Conservation (phyloP, 495 filamentous ascomycete species). For the Penicillium fimorum region DNA sequence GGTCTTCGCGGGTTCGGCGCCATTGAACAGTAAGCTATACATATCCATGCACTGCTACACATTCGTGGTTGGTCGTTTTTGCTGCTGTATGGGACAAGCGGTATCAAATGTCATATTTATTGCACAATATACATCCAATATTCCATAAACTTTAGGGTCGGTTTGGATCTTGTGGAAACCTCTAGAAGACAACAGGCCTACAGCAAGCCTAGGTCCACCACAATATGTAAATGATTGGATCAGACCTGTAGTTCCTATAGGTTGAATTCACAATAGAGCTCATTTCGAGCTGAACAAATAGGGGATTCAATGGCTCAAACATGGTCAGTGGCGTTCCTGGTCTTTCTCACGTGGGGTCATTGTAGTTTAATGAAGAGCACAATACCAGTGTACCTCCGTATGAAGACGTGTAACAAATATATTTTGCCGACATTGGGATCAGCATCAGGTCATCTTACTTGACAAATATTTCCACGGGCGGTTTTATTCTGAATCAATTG, state of each 20-base stretch:
- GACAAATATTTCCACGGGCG: neutral
- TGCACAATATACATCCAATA: no score
- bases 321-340: neutral
- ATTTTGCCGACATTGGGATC: neutral
- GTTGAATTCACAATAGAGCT: neutral
- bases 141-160: no score
- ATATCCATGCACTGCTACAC: neutral
- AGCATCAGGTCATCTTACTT: neutral
- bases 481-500: neutral
- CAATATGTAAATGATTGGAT: no score
- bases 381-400: neutral
- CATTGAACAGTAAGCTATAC: neutral
- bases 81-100: no score
- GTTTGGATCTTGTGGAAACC: no score
- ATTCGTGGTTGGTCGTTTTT: no score
- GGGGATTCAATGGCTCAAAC: neutral
- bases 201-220: no score
- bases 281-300: neutral
- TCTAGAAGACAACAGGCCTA: no score
- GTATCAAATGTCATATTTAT: no score
- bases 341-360: neutral
- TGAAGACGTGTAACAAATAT: neutral
- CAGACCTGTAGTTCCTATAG: no score
- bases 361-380: neutral
- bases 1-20: neutral